A percentile compares a stretch with the other conserved stretches of the same genome.
Conservation (phyloP, 306 rosid genomes). For the Cicer yamashitae region DNA sequence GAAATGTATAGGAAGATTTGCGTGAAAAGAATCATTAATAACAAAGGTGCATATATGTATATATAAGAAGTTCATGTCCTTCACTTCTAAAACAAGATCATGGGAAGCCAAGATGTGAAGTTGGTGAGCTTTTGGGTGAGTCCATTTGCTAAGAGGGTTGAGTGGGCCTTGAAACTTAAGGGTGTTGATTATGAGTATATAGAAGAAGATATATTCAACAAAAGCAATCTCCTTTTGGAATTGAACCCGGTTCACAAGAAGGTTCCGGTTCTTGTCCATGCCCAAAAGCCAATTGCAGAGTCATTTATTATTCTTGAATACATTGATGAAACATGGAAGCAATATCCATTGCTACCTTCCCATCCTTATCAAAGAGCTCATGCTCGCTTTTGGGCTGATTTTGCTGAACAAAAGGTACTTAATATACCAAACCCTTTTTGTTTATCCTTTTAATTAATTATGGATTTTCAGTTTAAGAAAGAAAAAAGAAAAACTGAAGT, state of each 20-base stretch:
- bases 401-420: slow-evolving; percentile 49
- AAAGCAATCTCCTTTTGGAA: slow-evolving; percentile 46
- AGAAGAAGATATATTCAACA: slow-evolving; percentile 52
- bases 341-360: slow-evolving; percentile 46
- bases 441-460: background rate
- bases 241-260: slow-evolving; percentile 50
- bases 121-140: slow-evolving; percentile 43
- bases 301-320: slow-evolving; percentile 51
- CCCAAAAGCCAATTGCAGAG: slow-evolving; percentile 25
- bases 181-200: slow-evolving; percentile 48
- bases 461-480: background rate
- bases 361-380: slow-evolving; percentile 47
- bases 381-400: slow-evolving; percentile 51
- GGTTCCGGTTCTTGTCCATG: slow-evolving; percentile 45
- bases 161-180: slow-evolving; percentile 43
- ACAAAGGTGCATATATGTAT: background rate
- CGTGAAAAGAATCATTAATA: background rate
- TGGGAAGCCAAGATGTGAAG: slow-evolving; percentile 50
- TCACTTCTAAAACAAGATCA: background rate
- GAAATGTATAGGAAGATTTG: background rate
- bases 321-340: slow-evolving; percentile 47
- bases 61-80: too few species aligned
- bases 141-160: slow-evolving; percentile 46
- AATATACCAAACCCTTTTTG: background rate
- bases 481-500: background rate